A percentile compares a stretch with the other conserved stretches of the same genome.
These are phyloP conservation scores for Tricholoma saponaceum DNA, from an alignment of 768 basidiomycete genomes.

Conservation along the genomic window DNA sequence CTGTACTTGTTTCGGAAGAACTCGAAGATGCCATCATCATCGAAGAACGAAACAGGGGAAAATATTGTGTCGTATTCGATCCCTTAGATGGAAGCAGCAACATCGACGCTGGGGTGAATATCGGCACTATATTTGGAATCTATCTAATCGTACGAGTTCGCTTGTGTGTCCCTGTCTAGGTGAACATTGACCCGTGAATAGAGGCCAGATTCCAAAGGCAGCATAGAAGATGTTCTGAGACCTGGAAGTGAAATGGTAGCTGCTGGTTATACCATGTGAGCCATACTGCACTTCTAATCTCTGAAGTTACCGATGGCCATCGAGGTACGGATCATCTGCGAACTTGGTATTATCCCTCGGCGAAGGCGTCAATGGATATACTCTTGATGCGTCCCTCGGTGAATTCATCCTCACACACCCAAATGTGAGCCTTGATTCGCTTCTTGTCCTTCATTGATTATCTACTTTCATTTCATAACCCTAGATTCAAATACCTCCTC, in stretches of 20 bases:
- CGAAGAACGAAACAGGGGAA: constrained; percentile 74
- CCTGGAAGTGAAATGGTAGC: constrained; percentile 98
- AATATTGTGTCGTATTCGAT: constrained; percentile 98
- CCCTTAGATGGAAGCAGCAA: constrained; percentile 95
- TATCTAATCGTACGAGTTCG: constrained; percentile 74
- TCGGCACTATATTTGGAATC: constrained; percentile 96
- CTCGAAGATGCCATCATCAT: constrained; percentile 90
- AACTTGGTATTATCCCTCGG: constrained; percentile 96
- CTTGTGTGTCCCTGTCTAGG: not conserved
- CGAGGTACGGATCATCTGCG: constrained; percentile 84
- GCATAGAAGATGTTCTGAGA: constrained; percentile 82
- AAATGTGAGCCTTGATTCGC: constrained; percentile 47
- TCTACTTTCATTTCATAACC: constrained; percentile 5
- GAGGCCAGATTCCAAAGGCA: constrained; percentile 75
- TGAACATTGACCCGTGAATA: constrained; percentile 22
- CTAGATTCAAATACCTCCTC: constrained; percentile 86
- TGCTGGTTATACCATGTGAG: constrained; percentile 94
- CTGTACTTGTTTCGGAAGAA: constrained; percentile 96
- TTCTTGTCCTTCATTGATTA: not conserved
- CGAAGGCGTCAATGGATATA: constrained; percentile 96
- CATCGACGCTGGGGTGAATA: constrained; percentile 98
- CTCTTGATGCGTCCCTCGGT: constrained; percentile 90
- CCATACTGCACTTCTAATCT: constrained; percentile 7
- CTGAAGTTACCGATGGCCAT: not conserved
- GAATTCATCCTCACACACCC: constrained; percentile 99